Evolutionary conservation across 306 rosid species (phyloP).

Genomic region (Quercus alba): DNA sequence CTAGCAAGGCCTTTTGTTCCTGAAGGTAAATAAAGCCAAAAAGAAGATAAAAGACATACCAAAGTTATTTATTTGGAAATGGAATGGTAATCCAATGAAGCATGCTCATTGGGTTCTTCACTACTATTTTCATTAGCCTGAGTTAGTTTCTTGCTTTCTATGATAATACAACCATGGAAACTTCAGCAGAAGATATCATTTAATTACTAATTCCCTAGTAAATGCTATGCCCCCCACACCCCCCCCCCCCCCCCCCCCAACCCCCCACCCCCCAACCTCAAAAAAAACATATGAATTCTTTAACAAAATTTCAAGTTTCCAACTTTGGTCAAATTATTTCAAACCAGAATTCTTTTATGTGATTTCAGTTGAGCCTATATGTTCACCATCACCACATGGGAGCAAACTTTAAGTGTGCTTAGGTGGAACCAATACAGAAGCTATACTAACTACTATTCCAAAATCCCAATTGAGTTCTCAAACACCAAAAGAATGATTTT

Average conservation of each 20-base stretch:
- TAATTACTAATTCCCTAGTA: neutral
- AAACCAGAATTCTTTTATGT: neutral
- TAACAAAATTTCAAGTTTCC: neutral
- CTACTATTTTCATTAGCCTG: neutral
- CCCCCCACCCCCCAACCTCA: neutral
- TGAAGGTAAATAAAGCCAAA: conserved; percentile 14
- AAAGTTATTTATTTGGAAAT: neutral
- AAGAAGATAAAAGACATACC: neutral
- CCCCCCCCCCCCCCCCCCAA: neutral
- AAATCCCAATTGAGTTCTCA: neutral
- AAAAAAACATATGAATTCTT: neutral
- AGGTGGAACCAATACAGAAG: neutral
- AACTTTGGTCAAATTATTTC: neutral
- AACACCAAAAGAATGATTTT: neutral
- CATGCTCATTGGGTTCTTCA: too few species aligned
- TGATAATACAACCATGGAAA: neutral
- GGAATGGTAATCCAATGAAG: neutral
- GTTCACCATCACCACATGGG: neutral
- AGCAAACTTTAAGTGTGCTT: neutral
- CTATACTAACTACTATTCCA: neutral
- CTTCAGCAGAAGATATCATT: neutral
- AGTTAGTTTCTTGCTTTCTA: neutral
- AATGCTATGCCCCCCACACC: neutral
- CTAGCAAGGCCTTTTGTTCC: conserved; percentile 56
- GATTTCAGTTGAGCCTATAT: neutral